Base-by-base conservation (phyloP, 768 basidiomycete species). In the Mycena pura region DNA sequence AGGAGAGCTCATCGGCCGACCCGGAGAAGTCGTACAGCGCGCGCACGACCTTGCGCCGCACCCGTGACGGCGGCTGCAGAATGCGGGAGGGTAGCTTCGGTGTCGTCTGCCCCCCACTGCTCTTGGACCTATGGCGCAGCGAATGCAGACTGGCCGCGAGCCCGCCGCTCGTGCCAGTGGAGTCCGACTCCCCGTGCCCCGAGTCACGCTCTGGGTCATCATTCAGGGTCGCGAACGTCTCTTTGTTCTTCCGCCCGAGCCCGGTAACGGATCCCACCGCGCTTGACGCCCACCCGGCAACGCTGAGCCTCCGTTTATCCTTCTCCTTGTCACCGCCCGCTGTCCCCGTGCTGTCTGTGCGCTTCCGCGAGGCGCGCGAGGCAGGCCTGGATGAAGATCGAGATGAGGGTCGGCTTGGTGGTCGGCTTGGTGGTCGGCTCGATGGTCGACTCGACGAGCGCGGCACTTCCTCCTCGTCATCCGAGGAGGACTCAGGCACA, bases 21-120 rank as follows among this genome's bases (percentile, higher is more conserved):
- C 87, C 91, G 0, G 77, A 73, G 72, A 93, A 96, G 72, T 91
- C 90, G 69, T 90, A 86, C 65, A 91, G 68, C 0, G 92, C 93
- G 43, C 86, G 83, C 49, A 91, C 89, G 13, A 85, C 57, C 70
- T 82, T 86, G 69, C 74, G 80, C 45, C 79, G 82, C 55, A 82
- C 79, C 39, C 78, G 70, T 5, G 84, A 84, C 13, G 78, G 78
- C 0, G 84, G 81, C 64, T 84, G 86, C 36, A 85, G 63, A 39
- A 86, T 84, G 15, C 82, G 78, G 7, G 73, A 41, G 29, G 74
- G 47, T 21, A 69, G 68, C 59, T 74, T 75, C n/a, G 79, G 77
- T 11, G 78, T 74, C 43, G 77, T 76, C 64, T 72, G 75, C 32
- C 75, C 76, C 27, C 77, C 78, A 57, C 74, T 77, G 39, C 32